A percentile compares a stretch with the other conserved stretches of the same genome.
These are phyloP conservation scores for Fusarium tjaetaba DNA, from an alignment of 2,329 filamentous ascomycete species.

Conservation along the genomic window DNA sequence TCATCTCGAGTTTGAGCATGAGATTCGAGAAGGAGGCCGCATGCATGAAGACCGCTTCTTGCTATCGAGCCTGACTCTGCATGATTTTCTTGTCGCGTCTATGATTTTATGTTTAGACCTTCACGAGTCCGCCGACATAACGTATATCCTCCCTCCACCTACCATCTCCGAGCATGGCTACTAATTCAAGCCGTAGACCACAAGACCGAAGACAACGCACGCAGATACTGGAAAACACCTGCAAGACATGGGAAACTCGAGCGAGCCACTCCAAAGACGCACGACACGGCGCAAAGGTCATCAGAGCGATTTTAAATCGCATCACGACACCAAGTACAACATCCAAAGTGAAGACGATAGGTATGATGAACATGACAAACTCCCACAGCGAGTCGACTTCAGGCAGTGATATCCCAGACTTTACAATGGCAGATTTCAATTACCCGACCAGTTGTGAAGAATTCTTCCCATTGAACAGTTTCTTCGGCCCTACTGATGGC, in stretches of 20 bases:
- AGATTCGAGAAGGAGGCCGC: conserved; percentile 59
- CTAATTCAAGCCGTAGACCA: conserved; percentile 29
- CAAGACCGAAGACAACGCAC: conserved; percentile 50
- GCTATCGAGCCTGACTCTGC: conserved; percentile 61
- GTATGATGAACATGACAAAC: not conserved
- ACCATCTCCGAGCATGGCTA: not conserved
- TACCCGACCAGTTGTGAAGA: conserved; percentile 46
- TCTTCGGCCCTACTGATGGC: conserved; percentile 47
- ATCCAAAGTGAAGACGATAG: conserved; percentile 5
- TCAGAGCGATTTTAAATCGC: conserved; percentile 55
- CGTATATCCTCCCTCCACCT: conserved; percentile 40
- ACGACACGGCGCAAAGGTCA: conserved; percentile 54
- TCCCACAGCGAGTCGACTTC: not conserved
- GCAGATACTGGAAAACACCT: conserved; percentile 52
- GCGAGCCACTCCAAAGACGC: conserved; percentile 54
- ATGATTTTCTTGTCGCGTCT: conserved; percentile 67
- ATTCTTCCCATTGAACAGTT: conserved; percentile 49
- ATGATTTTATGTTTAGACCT: conserved; percentile 68
- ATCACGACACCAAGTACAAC: conserved; percentile 41
- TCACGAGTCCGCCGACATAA: conserved; percentile 51
- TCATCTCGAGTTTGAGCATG: conserved; percentile 58
- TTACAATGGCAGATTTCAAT: conserved; percentile 21
- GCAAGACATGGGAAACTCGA: conserved; percentile 55
- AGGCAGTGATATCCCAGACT: conserved; percentile 1
- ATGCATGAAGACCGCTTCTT: conserved; percentile 64